Base-by-base conservation (phyloP, 139 green algal genomes). In the Micractinium conductrix region DNA sequence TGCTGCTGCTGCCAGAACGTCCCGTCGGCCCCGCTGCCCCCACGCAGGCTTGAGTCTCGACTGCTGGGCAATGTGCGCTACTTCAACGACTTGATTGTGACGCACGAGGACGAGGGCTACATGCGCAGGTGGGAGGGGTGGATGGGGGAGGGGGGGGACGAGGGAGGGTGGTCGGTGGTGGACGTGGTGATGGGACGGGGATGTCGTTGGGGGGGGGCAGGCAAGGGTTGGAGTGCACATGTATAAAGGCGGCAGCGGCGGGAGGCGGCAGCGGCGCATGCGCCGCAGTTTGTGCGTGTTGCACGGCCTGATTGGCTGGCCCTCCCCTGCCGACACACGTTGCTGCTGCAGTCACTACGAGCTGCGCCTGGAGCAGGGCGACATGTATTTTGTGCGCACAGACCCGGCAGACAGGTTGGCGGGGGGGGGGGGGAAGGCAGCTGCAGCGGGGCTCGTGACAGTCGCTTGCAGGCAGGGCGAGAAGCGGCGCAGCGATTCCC, bases 341-440 rank as follows among this genome's bases (percentile, higher is more conserved):
- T 30, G 35, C 62, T 30, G 19, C 8, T 80, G 80, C 80, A 68
- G 60, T 0, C 89, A 92, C 72, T 95, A 95, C 69, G 86, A 93
- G 45, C 72, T 95, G 22, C 58, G 69, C 68, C 83, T 84, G 26
- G 78, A 83, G 70, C 87, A 92, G 68, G 44, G 79, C 8, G 93
- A 95, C 86, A 95, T 95, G 92, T 95, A 95, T 88, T 95, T 95
- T 79, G 85, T 95, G 30, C 90, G 91, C 53, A 93, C 88, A 17
- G 93, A 95, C 83, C 72, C 83, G 0, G 40, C 90, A 37, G 38
- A 81, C 40, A 87, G 69, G 80, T 85, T 42, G 0, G 75, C 44
- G 26, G 33, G 65, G 63, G 10, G n/a, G n/a, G n/a, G n/a, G n/a
- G n/a, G n/a, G n/a, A n/a, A n/a, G n/a, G n/a, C n/a, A n/a, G n/a